phyloP scores from a whole-genome alignment of 1,139 yeast species.

The Geotrichum citri-aurantii region DNA sequence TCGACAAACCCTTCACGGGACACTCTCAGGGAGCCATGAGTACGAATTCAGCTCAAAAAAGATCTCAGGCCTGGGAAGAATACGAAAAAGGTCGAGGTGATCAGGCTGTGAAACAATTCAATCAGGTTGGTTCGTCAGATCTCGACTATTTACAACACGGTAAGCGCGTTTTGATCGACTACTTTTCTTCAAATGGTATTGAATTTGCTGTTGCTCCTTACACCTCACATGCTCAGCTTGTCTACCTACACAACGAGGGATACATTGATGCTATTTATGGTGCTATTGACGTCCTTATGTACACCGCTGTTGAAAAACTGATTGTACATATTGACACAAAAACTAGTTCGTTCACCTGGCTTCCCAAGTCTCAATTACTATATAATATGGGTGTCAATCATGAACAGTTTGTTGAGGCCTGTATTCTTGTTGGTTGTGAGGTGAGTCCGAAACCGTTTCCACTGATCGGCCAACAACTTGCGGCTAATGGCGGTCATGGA shows the following conservation, averaged over 20 bases:
- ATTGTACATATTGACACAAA: conserved; percentile 68
- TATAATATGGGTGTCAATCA: conserved; percentile 53
- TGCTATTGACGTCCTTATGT: conserved; percentile 69
- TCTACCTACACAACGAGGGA: conserved; percentile 49
- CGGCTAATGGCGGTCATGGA: conserved; percentile 34
- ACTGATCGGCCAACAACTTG: conserved; percentile 37
- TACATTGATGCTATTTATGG: conserved; percentile 76
- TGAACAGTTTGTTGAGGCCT: conserved; percentile 67
- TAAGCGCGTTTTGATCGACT: conserved; percentile 46
- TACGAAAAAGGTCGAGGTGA: conserved; percentile 35
- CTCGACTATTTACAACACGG: conserved; percentile 34
- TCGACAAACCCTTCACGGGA: conserved; percentile 23
- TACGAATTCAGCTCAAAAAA: conserved; percentile 25
- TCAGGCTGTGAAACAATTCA: conserved; percentile 33
- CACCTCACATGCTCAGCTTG: conserved; percentile 73
- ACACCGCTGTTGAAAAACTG: conserved; percentile 59
- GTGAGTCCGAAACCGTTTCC: conserved; percentile 65
- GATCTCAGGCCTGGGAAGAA: conserved; percentile 37
- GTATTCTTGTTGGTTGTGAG: conserved; percentile 65
- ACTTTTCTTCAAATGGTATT: conserved; percentile 51
- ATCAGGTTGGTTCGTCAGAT: conserved; percentile 26
- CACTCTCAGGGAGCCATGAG: conserved; percentile 29
- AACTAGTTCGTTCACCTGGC: conserved; percentile 52
- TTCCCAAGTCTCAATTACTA: conserved; percentile 56
- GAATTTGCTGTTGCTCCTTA: conserved; percentile 80